These are phyloP conservation scores for Aspergillus nidulans DNA, from an alignment of 495 filamentous ascomycete species.

Conservation along the genomic window DNA sequence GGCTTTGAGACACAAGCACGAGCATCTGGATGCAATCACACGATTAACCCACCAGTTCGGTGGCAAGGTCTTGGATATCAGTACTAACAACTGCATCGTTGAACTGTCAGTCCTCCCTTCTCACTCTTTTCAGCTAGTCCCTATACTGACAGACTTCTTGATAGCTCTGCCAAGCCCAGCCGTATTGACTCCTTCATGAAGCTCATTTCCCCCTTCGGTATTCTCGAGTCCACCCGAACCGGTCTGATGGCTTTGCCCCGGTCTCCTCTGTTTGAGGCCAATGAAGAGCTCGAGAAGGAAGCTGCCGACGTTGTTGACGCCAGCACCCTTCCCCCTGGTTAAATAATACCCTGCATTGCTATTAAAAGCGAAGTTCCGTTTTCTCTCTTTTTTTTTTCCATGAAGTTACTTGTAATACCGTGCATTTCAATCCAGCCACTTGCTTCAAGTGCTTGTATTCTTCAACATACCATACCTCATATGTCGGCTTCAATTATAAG, in stretches of 20 bases:
- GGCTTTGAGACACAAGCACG: conserved; percentile 90
- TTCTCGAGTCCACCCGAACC: conserved; percentile 90
- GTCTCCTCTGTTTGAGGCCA: conserved; percentile 73
- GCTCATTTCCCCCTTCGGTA: conserved; percentile 90
- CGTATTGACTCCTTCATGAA: conserved; percentile 98
- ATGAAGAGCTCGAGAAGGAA: conserved; percentile 71
- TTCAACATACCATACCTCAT: neutral
- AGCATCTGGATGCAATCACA: conserved; percentile 91
- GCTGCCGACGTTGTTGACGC: conserved; percentile 90
- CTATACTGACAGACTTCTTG: neutral
- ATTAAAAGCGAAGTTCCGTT: conserved; percentile 7
- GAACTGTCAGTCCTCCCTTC: conserved; percentile 67
- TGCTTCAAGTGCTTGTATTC: neutral
- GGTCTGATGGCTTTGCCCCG: conserved; percentile 95
- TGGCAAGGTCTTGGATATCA: conserved; percentile 95
- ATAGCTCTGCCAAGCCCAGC: conserved; percentile 82
- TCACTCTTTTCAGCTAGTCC: neutral
- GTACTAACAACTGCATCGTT: conserved; percentile 96
- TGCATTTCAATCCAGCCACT: neutral
- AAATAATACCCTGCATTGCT: conserved; percentile 28
- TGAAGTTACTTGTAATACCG: conserved; percentile 6
- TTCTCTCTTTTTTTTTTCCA: too few relatives aligned
- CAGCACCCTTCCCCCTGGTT: conserved; percentile 89
- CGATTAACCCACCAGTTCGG: conserved; percentile 96
- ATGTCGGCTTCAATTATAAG: conserved; percentile 4